Percentiles rank a stretch among this genome's conserved stretches.
phyloP scores from a whole-genome alignment of 106 monocot genomes.

The Allium cepa region DNA sequence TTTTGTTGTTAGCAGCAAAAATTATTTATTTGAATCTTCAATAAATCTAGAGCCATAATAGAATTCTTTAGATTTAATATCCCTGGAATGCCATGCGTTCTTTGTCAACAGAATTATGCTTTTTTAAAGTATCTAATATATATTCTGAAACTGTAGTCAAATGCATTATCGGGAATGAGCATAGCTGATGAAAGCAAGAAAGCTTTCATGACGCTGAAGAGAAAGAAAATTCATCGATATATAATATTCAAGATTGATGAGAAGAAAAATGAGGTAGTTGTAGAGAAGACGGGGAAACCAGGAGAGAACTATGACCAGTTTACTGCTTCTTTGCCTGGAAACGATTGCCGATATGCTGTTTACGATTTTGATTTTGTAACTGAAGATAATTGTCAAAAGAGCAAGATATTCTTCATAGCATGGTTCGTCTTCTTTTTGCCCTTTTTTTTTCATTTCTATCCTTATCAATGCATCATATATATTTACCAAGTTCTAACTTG shows the following conservation, averaged over 20 bases:
- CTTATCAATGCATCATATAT: no score
- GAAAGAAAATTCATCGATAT: constrained; percentile 28
- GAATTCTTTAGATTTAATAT: no score
- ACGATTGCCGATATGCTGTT: constrained; percentile 30
- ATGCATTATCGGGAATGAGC: constrained; percentile 27
- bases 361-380: constrained; percentile 35
- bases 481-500: no score
- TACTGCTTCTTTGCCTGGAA: constrained; percentile 23
- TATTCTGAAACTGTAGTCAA: constrained; percentile 7
- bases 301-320: constrained; percentile 31
- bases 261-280: constrained; percentile 26
- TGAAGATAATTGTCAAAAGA: constrained; percentile 31
- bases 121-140: no score
- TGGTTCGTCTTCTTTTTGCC: constrained; percentile 7
- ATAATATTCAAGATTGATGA: constrained; percentile 35
- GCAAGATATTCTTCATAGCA: constrained; percentile 34
- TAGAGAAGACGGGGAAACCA: constrained; percentile 27
- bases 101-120: no score
- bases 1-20: no score
- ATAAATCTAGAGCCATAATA: no score
- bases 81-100: no score
- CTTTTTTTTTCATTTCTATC: no score
- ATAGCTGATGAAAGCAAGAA: constrained; percentile 26
- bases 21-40: no score
- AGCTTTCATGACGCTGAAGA: constrained; percentile 22